A percentile compares a stretch with the other conserved stretches of the same genome.
Conservation (phyloP, 2,329 filamentous ascomycete species). For the Diaporthe aspalathi region DNA sequence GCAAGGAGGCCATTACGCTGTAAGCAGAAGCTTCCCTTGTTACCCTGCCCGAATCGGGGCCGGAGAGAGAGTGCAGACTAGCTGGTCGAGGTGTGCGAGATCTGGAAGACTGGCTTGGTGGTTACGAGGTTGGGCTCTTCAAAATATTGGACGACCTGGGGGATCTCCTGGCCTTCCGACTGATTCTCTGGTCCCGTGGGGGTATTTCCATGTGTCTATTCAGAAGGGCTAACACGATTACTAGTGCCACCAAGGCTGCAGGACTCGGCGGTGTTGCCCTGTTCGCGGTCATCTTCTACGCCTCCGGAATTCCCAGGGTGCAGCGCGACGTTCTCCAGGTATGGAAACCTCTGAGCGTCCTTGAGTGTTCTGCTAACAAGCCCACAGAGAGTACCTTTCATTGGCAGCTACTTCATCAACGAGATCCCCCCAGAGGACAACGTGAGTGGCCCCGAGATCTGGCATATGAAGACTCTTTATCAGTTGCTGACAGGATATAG, state of each 20-base stretch:
- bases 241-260: conserved; percentile 63
- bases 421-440: conserved; percentile 71
- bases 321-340: conserved; percentile 70
- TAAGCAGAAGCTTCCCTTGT: conserved; percentile 54
- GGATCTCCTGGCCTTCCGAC: not conserved
- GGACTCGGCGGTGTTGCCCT: conserved; percentile 69
- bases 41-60: not conserved
- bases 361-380: conserved; percentile 42
- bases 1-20: conserved; percentile 60
- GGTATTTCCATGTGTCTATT: not conserved
- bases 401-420: conserved; percentile 63
- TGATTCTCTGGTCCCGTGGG: not conserved
- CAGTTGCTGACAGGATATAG: not conserved
- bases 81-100: not conserved
- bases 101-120: not conserved
- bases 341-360: conserved; percentile 40
- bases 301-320: conserved; percentile 71
- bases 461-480: not conserved
- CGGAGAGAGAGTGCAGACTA: not conserved
- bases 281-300: conserved; percentile 69
- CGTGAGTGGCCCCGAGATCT: conserved; percentile 56
- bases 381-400: conserved; percentile 64
- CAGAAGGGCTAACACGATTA: conserved; percentile 37
- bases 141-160: not conserved
- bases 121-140: not conserved